A percentile compares a stretch with the other conserved stretches of the same genome.
Conservation (phyloP, 176 grass and related monocot species). For the Oryza punctata region DNA sequence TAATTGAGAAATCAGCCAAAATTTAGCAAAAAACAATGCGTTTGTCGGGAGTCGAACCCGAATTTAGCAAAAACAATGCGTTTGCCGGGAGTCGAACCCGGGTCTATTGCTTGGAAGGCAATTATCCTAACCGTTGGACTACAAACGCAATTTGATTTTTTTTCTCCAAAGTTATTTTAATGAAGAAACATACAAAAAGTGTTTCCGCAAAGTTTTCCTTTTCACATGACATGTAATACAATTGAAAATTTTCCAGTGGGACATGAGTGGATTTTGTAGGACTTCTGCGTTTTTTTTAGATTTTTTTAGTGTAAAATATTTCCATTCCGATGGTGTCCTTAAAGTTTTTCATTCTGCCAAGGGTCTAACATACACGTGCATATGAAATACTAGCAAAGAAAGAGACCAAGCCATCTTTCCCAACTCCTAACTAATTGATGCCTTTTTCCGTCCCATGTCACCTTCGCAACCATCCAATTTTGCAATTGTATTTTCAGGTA, state of each 20-base stretch:
- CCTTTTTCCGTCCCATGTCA: background rate
- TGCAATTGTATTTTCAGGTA: too few relatives aligned
- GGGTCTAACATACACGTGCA: too few relatives aligned
- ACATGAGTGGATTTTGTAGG: too few relatives aligned
- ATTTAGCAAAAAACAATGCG: slow-evolving; percentile 7
- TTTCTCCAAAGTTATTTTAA: too few relatives aligned
- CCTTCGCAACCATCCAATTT: background rate
- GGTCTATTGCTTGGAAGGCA: slow-evolving; percentile 98
- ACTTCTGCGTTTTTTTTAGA: background rate
- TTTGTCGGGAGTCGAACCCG: slow-evolving; percentile 93
- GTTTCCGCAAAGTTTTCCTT: too few relatives aligned
- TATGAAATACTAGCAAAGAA: too few relatives aligned
- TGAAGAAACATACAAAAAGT: too few relatives aligned
- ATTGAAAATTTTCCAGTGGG: too few relatives aligned
- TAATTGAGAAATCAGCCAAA: too few relatives aligned
- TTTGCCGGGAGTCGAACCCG: slow-evolving; percentile 93
- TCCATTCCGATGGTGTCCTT: background rate
- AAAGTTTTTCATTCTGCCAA: too few relatives aligned
- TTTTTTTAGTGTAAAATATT: background rate
- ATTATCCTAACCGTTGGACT: slow-evolving; percentile 99
- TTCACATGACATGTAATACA: too few relatives aligned
- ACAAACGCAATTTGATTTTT: slow-evolving; percentile 42
- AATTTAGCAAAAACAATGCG: slow-evolving; percentile 2
- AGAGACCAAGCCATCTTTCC: background rate
- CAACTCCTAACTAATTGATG: background rate